Conservation (phyloP, 768 basidiomycete species). For the Mrakia blollopis region DNA sequence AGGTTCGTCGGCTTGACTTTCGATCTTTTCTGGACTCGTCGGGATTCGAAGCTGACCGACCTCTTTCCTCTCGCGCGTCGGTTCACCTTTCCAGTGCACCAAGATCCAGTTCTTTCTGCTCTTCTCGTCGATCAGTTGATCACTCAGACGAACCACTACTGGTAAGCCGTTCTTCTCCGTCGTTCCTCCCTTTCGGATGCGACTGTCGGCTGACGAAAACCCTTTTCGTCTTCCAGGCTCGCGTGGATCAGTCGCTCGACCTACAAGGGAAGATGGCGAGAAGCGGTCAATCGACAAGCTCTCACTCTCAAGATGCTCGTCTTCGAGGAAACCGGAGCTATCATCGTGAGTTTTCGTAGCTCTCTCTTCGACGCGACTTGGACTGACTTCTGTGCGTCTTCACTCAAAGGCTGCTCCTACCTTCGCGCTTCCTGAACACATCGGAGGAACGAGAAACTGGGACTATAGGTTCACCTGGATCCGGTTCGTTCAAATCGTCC, state of each 20-base stretch:
- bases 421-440: slow-evolving; percentile 86
- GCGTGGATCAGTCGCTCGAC: slow-evolving; percentile 83
- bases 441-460: slow-evolving; percentile 71
- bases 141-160: slow-evolving; percentile 28
- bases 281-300: slow-evolving; percentile 85
- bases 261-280: slow-evolving; percentile 91
- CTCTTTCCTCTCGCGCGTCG: background rate
- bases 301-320: slow-evolving; percentile 90
- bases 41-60: background rate
- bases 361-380: background rate
- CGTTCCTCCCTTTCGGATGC: slow-evolving; percentile 59
- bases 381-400: no score
- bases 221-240: slow-evolving; percentile 62
- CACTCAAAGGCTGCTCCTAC: slow-evolving; percentile 68
- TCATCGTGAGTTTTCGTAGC: slow-evolving; percentile 49
- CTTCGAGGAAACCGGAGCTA: slow-evolving; percentile 67
- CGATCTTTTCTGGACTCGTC: background rate
- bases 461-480: slow-evolving; percentile 53
- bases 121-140: slow-evolving; percentile 8
- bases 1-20: slow-evolving; percentile 29
- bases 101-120: slow-evolving; percentile 10
- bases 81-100: background rate
- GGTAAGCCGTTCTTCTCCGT: background rate
- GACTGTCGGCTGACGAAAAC: slow-evolving; percentile 43
- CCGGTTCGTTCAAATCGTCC: slow-evolving; percentile 36